Evolutionary conservation across 306 rosid genomes (phyloP).

Genomic region (Dalbergia oliveri): DNA sequence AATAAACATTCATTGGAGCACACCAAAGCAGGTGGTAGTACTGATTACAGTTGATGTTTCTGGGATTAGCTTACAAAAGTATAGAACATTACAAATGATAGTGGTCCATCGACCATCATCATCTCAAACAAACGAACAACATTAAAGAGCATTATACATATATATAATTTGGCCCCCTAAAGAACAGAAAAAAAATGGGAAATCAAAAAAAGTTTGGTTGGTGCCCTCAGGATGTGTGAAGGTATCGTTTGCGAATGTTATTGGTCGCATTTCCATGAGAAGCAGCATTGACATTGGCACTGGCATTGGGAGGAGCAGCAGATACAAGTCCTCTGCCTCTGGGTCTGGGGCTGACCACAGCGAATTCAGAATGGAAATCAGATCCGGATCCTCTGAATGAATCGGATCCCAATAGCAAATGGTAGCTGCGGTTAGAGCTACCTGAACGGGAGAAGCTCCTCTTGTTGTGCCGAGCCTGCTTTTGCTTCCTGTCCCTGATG

Average conservation of each 20-base stretch:
- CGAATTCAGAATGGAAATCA: conserved; percentile 1
- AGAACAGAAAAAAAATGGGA: background rate
- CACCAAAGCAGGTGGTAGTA: background rate
- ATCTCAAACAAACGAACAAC: conserved; percentile 12
- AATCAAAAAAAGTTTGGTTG: background rate
- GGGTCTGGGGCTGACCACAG: background rate
- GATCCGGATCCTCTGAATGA: conserved; percentile 48
- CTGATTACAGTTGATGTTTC: background rate
- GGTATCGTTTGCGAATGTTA: conserved; percentile 31
- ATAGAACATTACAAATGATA: background rate
- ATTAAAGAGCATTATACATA: background rate
- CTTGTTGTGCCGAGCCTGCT: conserved; percentile 12
- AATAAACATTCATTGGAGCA: background rate
- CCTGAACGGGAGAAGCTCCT: conserved; percentile 47
- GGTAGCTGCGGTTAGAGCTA: conserved; percentile 67
- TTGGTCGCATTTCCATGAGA: background rate
- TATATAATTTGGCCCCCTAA: background rate
- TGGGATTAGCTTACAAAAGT: background rate
- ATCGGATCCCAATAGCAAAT: conserved; percentile 42
- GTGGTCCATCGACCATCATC: background rate
- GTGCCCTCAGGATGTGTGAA: background rate
- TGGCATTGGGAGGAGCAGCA: background rate
- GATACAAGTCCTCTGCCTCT: background rate
- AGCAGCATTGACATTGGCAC: background rate
- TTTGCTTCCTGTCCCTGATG: conserved; percentile 56